Conservation (phyloP, 2,329 filamentous ascomycete genomes). For the Thielaviopsis cerberus region DNA sequence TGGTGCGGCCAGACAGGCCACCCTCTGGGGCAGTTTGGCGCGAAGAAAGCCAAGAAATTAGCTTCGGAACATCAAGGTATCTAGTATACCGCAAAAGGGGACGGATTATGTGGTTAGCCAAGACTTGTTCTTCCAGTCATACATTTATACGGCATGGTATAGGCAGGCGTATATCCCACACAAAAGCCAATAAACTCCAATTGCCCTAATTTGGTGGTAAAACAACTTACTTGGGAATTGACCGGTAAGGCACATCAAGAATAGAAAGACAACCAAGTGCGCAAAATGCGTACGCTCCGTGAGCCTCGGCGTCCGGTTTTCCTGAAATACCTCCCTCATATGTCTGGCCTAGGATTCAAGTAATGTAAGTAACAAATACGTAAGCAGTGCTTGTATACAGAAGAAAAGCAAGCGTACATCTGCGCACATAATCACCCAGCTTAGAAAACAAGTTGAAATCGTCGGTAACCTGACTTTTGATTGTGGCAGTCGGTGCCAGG, state of each 20-base stretch:
- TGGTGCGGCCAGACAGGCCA: constrained; percentile 81
- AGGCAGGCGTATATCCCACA: no score
- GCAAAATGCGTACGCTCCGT: constrained; percentile 93
- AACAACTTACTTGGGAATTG: constrained; percentile 46
- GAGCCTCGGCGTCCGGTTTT: constrained; percentile 72
- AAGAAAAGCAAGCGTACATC: constrained; percentile 40
- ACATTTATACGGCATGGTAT: no score
- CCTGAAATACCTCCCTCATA: constrained; percentile 87
- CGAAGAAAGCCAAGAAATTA: constrained; percentile 75
- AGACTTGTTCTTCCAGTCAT: no score
- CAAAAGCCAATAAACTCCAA: no score
- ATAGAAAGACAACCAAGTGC: constrained; percentile 77
- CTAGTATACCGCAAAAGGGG: no score
- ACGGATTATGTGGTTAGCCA: no score
- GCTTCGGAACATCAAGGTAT: constrained; percentile 55
- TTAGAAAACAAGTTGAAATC: constrained; percentile 9
- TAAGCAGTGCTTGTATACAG: background rate
- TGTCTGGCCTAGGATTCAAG: constrained; percentile 51
- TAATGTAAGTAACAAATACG: background rate
- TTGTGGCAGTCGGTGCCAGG: constrained; percentile 23
- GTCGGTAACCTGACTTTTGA: constrained; percentile 5
- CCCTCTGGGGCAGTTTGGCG: constrained; percentile 83
- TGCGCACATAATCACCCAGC: constrained; percentile 60
- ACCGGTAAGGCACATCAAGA: constrained; percentile 57
- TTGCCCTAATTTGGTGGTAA: constrained; percentile 11